Evolutionary conservation across 345 rosid genomes (phyloP).

Genomic region (Cardamine resedifolia): DNA sequence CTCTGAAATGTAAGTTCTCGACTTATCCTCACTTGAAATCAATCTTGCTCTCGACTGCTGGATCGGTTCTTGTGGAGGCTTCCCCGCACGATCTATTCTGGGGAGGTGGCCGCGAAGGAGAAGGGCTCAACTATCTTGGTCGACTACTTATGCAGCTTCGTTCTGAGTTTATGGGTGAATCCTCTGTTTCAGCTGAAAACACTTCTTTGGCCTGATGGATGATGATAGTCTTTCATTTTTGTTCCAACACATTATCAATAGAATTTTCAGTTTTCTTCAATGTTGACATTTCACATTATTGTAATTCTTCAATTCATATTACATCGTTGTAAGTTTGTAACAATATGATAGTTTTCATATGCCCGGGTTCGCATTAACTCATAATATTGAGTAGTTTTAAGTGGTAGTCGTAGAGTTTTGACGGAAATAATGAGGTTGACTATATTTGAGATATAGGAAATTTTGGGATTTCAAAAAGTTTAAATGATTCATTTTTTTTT

Average conservation of each 20-base stretch:
- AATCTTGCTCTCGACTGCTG: constrained; percentile 72
- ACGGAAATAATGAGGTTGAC: background rate
- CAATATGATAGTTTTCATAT: background rate
- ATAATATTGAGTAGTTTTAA: background rate
- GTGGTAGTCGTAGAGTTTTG: background rate
- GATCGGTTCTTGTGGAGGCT: constrained; percentile 85
- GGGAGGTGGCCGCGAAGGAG: constrained; percentile 98
- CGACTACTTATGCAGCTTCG: constrained; percentile 86
- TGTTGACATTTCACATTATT: constrained; percentile 11
- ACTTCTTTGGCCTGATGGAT: constrained; percentile 1
- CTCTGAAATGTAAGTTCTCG: constrained; percentile 81
- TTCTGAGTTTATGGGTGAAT: constrained; percentile 72
- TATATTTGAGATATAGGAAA: background rate
- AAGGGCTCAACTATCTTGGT: constrained; percentile 90
- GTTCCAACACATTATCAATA: background rate
- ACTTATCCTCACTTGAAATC: constrained; percentile 80
- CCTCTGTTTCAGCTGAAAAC: constrained; percentile 49
- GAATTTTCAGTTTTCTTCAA: background rate
- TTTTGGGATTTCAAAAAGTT: background rate
- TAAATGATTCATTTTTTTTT: background rate
- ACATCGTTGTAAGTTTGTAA: constrained; percentile 21
- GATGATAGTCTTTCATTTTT: constrained; percentile 5
- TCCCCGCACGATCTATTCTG: constrained; percentile 93
- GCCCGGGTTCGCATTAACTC: background rate
- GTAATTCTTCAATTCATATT: background rate